Conservation (phyloP, 2,329 filamentous ascomycete species). For the Samsoniella hepiali region DNA sequence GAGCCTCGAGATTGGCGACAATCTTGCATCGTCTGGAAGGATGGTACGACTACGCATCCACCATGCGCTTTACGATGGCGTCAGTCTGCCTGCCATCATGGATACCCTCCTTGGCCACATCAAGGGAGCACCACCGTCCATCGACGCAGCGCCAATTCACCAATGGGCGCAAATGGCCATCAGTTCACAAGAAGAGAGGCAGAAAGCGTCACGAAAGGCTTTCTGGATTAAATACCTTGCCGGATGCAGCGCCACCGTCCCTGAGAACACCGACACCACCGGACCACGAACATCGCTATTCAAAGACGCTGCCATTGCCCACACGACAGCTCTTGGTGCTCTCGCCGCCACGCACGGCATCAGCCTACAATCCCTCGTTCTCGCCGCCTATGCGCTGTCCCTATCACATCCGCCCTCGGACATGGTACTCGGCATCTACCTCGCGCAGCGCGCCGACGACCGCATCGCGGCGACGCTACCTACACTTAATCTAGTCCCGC, state of each 20-base stretch:
- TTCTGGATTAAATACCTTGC: slow-evolving; percentile 45
- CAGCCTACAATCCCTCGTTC: slow-evolving; percentile 54
- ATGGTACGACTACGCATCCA: slow-evolving; percentile 62
- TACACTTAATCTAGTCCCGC: slow-evolving; percentile 74
- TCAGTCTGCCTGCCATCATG: slow-evolving; percentile 68
- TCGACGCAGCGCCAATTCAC: neutral
- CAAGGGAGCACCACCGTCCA: neutral
- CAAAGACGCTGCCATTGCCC: neutral
- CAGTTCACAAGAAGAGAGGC: slow-evolving; percentile 22
- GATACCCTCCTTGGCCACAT: slow-evolving; percentile 33
- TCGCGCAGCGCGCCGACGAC: slow-evolving; percentile 67
- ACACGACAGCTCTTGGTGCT: neutral
- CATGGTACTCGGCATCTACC: slow-evolving; percentile 72
- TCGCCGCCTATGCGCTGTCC: slow-evolving; percentile 45
- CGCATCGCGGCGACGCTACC: slow-evolving; percentile 55
- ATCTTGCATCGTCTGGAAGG: slow-evolving; percentile 22
- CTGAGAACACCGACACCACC: slow-evolving; percentile 25
- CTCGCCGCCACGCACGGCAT: slow-evolving; percentile 52
- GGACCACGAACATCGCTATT: slow-evolving; percentile 30
- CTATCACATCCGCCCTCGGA: neutral
- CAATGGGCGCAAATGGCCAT: slow-evolving; percentile 39
- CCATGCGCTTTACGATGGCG: slow-evolving; percentile 83
- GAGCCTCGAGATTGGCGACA: slow-evolving; percentile 20
- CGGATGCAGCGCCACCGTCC: slow-evolving; percentile 4
- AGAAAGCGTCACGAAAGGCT: slow-evolving; percentile 20